Conservation (phyloP, 177 flowering plant species). For the Telopea speciosissima region DNA sequence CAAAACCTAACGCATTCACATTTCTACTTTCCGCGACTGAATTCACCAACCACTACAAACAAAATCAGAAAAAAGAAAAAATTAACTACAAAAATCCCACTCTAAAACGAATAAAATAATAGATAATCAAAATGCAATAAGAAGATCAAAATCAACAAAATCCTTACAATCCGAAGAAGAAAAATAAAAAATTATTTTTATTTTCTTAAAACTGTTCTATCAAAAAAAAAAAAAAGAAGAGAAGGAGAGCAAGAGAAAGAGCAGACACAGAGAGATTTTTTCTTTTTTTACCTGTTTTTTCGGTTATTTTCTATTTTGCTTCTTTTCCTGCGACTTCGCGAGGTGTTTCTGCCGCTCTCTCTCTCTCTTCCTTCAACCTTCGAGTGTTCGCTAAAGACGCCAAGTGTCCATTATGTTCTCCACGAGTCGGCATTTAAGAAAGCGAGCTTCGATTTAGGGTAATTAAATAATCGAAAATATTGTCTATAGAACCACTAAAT, state of each 20-base stretch:
- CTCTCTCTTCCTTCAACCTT: not conserved
- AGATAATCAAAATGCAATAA: not conserved
- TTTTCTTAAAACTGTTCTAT: not conserved
- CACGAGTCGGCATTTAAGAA: constrained; percentile 7
- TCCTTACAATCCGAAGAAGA: not conserved
- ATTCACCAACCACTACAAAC: not conserved
- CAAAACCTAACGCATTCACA: constrained; percentile 12
- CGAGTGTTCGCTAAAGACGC: constrained; percentile 19
- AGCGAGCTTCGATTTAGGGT: not conserved
- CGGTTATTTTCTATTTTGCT: not conserved
- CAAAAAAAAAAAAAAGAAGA: not conserved
- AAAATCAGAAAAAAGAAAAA: too few species aligned
- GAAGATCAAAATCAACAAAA: not conserved
- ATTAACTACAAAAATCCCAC: not conserved
- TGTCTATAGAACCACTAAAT: not conserved
- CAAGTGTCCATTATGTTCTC: constrained; percentile 35
- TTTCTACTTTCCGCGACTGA: not conserved
- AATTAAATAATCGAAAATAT: not conserved
- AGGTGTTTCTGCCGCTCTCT: constrained; percentile 2
- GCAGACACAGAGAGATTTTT: not conserved
- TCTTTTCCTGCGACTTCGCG: constrained; percentile 3
- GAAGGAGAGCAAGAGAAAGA: not conserved
- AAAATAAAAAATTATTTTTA: not conserved
- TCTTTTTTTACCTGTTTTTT: not conserved
- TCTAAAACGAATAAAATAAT: not conserved